A percentile compares a stretch with the other conserved stretches of the same genome.
phyloP scores from a whole-genome alignment of 768 basidiomycete genomes.

The Clitopilus passeckerianus region DNA sequence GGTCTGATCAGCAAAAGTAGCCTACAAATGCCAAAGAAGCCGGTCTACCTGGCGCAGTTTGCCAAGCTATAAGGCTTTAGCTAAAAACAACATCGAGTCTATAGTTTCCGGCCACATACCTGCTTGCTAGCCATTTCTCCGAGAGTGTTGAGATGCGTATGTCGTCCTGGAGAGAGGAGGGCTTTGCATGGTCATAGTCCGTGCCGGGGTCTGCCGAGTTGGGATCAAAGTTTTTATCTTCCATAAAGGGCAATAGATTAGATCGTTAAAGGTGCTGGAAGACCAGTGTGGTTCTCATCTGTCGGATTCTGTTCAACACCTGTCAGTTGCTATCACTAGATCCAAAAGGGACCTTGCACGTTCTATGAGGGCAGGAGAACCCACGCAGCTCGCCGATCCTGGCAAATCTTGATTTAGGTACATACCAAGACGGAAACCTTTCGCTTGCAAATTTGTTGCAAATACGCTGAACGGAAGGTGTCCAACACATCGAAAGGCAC shows the following conservation, averaged over 20 bases:
- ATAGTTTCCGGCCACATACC: slow-evolving; percentile 28
- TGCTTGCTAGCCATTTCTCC: slow-evolving; percentile 60
- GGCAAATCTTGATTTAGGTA: no score
- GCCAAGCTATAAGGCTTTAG: slow-evolving; percentile 48
- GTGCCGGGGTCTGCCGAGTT: neutral
- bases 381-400: no score
- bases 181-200: neutral
- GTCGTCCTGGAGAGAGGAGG: neutral
- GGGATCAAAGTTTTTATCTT: neutral
- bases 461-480: neutral
- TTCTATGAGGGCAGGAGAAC: neutral
- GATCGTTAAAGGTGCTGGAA: neutral
- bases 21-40: slow-evolving; percentile 3
- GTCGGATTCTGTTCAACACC: neutral
- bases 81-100: neutral
- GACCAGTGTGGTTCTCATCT: neutral
- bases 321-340: neutral
- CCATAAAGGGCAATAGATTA: neutral
- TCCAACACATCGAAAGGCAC: no score
- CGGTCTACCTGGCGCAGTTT: slow-evolving; percentile 68
- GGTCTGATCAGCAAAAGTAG: slow-evolving; percentile 20
- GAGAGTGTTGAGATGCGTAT: slow-evolving; percentile 4
- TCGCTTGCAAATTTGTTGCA: neutral
- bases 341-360: neutral
- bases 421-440: neutral